Evolutionary conservation across 1,284 basidiomycete genomes (phyloP), one percentile per base, ranked within the genome.

Genomic region (Porodaedalea pini): DNA sequence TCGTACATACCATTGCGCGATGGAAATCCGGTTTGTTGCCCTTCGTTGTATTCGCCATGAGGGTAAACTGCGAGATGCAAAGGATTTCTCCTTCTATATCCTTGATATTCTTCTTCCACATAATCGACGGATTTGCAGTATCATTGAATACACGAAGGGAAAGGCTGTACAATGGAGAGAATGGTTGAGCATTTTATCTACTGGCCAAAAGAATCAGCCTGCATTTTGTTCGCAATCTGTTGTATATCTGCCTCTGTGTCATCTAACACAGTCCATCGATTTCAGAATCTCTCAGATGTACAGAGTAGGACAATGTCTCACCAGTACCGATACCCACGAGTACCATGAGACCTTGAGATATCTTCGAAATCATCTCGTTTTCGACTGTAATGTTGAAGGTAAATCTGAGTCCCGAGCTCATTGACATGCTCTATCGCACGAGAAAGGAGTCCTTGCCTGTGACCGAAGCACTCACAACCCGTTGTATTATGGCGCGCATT

Each of bases 21-120:
- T 95, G 93, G 69, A 95, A 96, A 70, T 95, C 93, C 37, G 88
- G 93, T 67, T 94, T 93, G 65, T 79, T 86, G 19, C 92, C 92
- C 71, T 94, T 94, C 58, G 78, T 76, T 6, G 92, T 94, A 63
- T 87, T 87, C n/a, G 92, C 93, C 66, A 93, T 74, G 15, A 96
- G 78, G 0, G 93, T 96, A 70, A 96, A 96, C 65, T 96, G 93
- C 0, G 92, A 94, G 13, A 94, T 90, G 64, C 92, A 94, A 23
- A 96, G 79, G 11, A 96, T 80, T 56, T 94, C 92, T 54, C 92
- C 93, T 31, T 82, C 79, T 32, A 94, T 81, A 62, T 95, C 92
- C 70, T 85, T 88, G 56, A 96, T 86, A 66, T 76, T 92, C 36
- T 78, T 73, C 70, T 88, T 92, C 93, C 93, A 96, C 83, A 86